phyloP scores from a whole-genome alignment of 495 filamentous ascomycete species.

The Acidiella bohemica region DNA sequence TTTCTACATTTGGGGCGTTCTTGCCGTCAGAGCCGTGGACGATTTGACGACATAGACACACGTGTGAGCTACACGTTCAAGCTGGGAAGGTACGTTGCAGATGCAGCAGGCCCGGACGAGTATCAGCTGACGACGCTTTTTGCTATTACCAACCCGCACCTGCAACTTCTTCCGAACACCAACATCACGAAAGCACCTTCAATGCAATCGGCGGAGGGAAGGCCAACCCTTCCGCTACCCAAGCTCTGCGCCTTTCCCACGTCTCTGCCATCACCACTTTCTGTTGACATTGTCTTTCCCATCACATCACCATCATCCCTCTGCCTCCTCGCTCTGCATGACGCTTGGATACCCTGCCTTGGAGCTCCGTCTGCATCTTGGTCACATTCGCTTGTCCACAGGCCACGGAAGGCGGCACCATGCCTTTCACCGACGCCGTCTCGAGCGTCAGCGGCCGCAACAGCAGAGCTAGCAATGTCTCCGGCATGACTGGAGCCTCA shows the following conservation, averaged over 20 bases:
- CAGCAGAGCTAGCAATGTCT: constrained; percentile 29
- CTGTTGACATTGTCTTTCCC: too few species aligned
- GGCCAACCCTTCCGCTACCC: constrained; percentile 3
- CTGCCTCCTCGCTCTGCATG: too few species aligned
- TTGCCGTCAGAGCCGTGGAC: too few species aligned
- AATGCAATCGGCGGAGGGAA: constrained; percentile 2
- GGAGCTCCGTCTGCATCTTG: too few species aligned
- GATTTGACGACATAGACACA: too few species aligned
- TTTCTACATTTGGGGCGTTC: too few species aligned
- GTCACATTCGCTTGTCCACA: constrained; percentile 13
- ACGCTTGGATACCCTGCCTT: constrained; percentile 13
- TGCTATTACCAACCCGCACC: not conserved
- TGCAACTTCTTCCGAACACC: constrained; percentile 7
- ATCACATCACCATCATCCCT: constrained; percentile 2
- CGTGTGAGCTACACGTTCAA: too few species aligned
- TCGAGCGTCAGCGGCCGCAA: constrained; percentile 29
- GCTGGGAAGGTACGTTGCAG: not conserved
- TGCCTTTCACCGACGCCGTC: constrained; percentile 29
- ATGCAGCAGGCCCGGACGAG: not conserved
- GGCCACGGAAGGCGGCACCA: constrained; percentile 23
- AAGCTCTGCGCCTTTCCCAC: not conserved
- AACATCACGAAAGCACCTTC: not conserved
- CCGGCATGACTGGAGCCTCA: constrained; percentile 18
- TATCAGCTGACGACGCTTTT: not conserved
- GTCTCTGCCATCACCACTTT: too few species aligned